phyloP scores from a whole-genome alignment of 192 early-diverging fungal genomes.

The Coemansia guatemalensis region DNA sequence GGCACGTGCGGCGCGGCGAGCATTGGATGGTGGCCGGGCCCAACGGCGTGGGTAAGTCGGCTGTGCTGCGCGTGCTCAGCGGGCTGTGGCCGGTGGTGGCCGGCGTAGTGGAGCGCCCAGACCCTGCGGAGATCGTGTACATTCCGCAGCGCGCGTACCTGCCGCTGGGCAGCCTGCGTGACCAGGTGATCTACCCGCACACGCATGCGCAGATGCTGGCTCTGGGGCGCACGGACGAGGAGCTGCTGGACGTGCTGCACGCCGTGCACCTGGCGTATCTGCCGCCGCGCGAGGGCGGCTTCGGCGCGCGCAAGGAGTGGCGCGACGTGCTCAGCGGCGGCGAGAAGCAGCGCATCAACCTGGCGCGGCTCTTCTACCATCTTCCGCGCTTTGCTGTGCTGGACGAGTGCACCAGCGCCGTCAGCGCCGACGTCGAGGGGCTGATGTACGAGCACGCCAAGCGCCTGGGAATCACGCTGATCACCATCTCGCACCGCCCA shows the following conservation, averaged over 20 bases:
- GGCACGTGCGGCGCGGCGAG: conserved; percentile 87
- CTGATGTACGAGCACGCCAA: conserved; percentile 84
- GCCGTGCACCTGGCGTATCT: conserved; percentile 83
- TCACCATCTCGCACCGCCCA: conserved; percentile 95
- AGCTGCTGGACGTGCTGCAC: conserved; percentile 78
- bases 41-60: conserved; percentile 92
- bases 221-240: conserved; percentile 75
- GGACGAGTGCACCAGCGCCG: conserved; percentile 90
- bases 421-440: conserved; percentile 91
- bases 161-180: conserved; percentile 87
- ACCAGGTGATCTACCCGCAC: conserved; percentile 98
- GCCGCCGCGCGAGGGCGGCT: conserved; percentile 86
- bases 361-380: conserved; percentile 97
- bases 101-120: conserved; percentile 68
- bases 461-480: conserved; percentile 82
- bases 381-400: conserved; percentile 91
- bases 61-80: conserved; percentile 93
- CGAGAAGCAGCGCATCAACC: conserved; percentile 91
- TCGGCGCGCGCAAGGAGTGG: conserved; percentile 86
- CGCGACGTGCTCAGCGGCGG: conserved; percentile 92
- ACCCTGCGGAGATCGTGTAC: conserved; percentile 88
- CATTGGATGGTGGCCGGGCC: conserved; percentile 93
- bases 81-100: conserved; percentile 95
- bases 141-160: conserved; percentile 97
- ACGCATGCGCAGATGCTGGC: conserved; percentile 82